phyloP scores from a whole-genome alignment of 495 filamentous ascomycete genomes.

The Podospora pseudoanserina region DNA sequence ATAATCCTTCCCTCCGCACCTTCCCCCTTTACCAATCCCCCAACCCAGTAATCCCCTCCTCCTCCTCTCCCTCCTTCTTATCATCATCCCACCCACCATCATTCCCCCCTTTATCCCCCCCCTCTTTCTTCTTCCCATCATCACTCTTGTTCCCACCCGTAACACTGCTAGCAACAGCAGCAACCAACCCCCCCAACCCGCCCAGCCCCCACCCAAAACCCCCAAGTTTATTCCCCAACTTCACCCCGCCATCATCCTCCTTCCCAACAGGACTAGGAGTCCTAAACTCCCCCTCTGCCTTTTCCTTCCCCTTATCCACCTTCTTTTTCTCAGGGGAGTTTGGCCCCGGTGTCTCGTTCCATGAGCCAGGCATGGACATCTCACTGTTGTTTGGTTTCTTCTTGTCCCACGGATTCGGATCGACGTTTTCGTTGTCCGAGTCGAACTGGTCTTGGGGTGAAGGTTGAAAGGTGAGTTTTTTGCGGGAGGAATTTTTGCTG shows the following conservation, averaged over 20 bases:
- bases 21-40: neutral
- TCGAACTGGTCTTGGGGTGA: neutral
- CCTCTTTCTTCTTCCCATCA: neutral
- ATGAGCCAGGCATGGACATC: neutral
- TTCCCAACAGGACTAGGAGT: neutral
- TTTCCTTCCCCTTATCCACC: neutral
- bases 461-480: neutral
- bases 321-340: neutral
- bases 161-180: neutral
- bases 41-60: too few species aligned
- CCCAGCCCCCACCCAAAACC: neutral
- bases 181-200: neutral
- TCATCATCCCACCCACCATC: neutral
- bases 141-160: neutral
- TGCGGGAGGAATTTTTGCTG: neutral
- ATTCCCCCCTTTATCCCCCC: neutral
- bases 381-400: neutral
- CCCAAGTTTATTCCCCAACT: neutral
- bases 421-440: neutral
- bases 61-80: too few species aligned
- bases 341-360: neutral
- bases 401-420: neutral
- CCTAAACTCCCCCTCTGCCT: neutral
- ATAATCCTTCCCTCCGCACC: neutral
- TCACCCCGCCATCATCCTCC: neutral